Evolutionary conservation across 805 yeast species (phyloP), one percentile per base, ranked within the genome.

Genomic region (Saccharomycopsis microspora): DNA sequence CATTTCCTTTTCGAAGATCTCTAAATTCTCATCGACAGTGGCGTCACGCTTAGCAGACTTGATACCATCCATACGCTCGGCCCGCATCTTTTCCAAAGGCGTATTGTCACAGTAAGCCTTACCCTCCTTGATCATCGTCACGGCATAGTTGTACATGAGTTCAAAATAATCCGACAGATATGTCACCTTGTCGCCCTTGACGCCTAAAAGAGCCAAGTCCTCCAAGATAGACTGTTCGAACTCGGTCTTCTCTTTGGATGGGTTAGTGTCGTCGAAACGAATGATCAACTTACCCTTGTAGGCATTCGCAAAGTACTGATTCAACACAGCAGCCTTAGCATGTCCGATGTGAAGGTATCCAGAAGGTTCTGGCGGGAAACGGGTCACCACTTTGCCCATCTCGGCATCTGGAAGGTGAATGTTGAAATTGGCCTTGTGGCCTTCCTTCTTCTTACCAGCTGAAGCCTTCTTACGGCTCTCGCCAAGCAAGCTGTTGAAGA

Each of bases 281-380:
- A 93, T 82, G 61, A 93, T 88, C 64, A 93, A 78, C 69, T 93
- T 93, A 64, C 99, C 99, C 61, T 93, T 84, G 75, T 90, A 93
- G 62, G 78, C 83, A 58, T 86, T 82, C 43, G 99, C 98, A 70
- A 93, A 90, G 71, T 89, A 90, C 68, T 93, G 93, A 71, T 93
- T 93, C 64, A 93, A 76, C 50, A 93, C 74, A 47, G 99, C 99
- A 53, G 98, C 98, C 69, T 93, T 93, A 52, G 96, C 98, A 64
- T 93, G 99, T 57, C 99, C 99, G 68, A 93, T 93, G 69, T 93
- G 99, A 68, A 93, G 76, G 68, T 89, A 93, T 70, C 99, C 99
- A 69, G 95, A 85, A 52, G 99, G 99, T 72, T 93, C 99, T 55
- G 99, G 99, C 51, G 96, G 98, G 80, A 93, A 93, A 70, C 99